phyloP scores from a whole-genome alignment of 768 basidiomycete species.

The Termitomyces sp. region DNA sequence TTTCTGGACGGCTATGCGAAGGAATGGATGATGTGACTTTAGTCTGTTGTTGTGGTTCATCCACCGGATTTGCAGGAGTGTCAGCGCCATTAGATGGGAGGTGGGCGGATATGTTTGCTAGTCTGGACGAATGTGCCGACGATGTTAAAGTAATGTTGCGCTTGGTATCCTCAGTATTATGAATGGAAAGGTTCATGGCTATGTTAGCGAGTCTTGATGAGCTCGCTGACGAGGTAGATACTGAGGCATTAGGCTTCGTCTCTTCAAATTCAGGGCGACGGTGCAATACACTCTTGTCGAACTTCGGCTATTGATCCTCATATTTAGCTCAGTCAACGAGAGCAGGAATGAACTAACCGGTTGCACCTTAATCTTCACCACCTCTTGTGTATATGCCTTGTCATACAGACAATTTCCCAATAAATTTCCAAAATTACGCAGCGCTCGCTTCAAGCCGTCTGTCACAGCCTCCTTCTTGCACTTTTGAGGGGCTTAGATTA shows the following conservation, averaged over 20 bases:
- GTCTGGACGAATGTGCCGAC: constrained; percentile 10
- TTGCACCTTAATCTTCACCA: constrained; percentile 82
- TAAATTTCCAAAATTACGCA: constrained; percentile 90
- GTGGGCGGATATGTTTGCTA: constrained; percentile 2
- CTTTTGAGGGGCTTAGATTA: constrained; percentile 34
- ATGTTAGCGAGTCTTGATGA: constrained; percentile 12
- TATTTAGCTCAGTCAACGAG: not conserved
- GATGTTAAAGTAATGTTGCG: constrained; percentile 1
- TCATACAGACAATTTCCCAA: constrained; percentile 98
- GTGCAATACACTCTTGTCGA: constrained; percentile 63
- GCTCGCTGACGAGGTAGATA: not conserved
- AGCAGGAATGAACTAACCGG: constrained; percentile 49
- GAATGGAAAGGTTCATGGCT: not conserved
- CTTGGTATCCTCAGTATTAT: not conserved
- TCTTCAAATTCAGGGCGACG: constrained; percentile 67
- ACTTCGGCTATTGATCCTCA: constrained; percentile 45
- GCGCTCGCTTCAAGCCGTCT: constrained; percentile 86
- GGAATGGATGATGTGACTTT: constrained; percentile 32
- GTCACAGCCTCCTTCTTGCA: constrained; percentile 99
- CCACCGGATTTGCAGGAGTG: constrained; percentile 10
- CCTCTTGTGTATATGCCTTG: constrained; percentile 79
- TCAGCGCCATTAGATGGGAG: not conserved
- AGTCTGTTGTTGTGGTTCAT: constrained; percentile 16
- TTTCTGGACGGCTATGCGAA: constrained; percentile 30
- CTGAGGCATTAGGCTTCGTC: constrained; percentile 23